These are phyloP conservation scores for Aspergillus pseudonomiae DNA, from an alignment of 2,329 filamentous ascomycete genomes.

Conservation along the genomic window DNA sequence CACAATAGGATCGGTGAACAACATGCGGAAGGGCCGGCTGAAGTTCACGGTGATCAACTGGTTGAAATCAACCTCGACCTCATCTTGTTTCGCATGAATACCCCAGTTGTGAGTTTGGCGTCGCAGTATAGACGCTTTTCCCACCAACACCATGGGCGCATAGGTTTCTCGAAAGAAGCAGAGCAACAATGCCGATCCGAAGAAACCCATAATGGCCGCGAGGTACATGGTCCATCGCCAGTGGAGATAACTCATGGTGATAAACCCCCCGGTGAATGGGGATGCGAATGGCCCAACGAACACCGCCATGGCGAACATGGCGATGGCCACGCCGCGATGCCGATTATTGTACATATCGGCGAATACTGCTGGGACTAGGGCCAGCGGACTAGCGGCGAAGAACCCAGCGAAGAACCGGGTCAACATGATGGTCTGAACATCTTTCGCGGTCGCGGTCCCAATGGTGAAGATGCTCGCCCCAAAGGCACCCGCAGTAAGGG, in stretches of 20 bases:
- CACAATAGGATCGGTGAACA: slow-evolving; percentile 46
- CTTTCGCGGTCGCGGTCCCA: slow-evolving; percentile 45
- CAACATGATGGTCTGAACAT: slow-evolving; percentile 45
- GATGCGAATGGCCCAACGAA: slow-evolving; percentile 53
- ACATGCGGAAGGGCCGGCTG: slow-evolving; percentile 44
- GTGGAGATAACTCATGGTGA: slow-evolving; percentile 50
- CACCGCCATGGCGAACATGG: slow-evolving; percentile 53
- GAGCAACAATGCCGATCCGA: slow-evolving; percentile 45
- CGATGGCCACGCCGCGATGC: slow-evolving; percentile 45
- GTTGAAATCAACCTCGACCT: slow-evolving; percentile 54
- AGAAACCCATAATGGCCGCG: slow-evolving; percentile 53
- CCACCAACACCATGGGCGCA: slow-evolving; percentile 43
- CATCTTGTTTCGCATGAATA: slow-evolving; percentile 58
- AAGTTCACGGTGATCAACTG: slow-evolving; percentile 54
- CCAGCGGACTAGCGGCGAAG: slow-evolving; percentile 47
- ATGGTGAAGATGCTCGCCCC: slow-evolving; percentile 50
- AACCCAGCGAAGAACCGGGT: slow-evolving; percentile 52
- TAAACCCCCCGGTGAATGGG: slow-evolving; percentile 56
- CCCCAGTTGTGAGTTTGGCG: slow-evolving; percentile 61
- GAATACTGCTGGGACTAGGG: slow-evolving; percentile 47
- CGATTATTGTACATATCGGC: slow-evolving; percentile 55
- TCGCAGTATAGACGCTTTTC: slow-evolving; percentile 51
- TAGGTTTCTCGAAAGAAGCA: slow-evolving; percentile 58
- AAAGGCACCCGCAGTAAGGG: slow-evolving; percentile 48
- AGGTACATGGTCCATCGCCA: slow-evolving; percentile 59